A percentile compares a stretch with the other conserved stretches of the same genome.
phyloP scores from a whole-genome alignment of 805 yeast species.

The Blastobotrys attinorum region DNA sequence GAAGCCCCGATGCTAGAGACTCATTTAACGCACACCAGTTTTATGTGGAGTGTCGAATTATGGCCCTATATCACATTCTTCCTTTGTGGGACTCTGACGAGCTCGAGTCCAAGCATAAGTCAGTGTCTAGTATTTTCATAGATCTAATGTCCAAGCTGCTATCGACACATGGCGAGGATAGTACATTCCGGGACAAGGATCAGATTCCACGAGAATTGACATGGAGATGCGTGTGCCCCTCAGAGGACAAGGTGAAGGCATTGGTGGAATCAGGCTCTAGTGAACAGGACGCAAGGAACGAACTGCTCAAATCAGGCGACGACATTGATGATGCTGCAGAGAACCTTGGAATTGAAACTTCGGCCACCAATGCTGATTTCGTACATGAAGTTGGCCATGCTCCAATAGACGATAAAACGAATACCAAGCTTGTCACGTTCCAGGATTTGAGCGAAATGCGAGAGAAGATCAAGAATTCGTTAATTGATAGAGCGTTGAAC shows the following conservation, averaged over 20 bases:
- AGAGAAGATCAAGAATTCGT: slow-evolving; percentile 11
- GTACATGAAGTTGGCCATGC: slow-evolving; percentile 10
- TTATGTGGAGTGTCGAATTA: slow-evolving; percentile 24
- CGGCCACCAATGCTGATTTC: slow-evolving; percentile 1
- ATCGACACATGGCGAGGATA: slow-evolving; percentile 13
- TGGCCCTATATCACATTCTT: slow-evolving; percentile 15
- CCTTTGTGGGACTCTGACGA: slow-evolving; percentile 14
- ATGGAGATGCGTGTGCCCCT: slow-evolving; percentile 20
- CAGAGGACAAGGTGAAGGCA: slow-evolving; percentile 20
- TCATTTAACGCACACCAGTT: slow-evolving; percentile 25
- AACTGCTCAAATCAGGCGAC: slow-evolving; percentile 10
- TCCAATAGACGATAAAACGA: slow-evolving; percentile 10
- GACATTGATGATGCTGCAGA: slow-evolving; percentile 6
- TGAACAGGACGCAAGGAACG: slow-evolving; percentile 7
- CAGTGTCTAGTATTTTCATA: slow-evolving; percentile 12
- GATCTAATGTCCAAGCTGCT: slow-evolving; percentile 16
- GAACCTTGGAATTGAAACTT: background rate
- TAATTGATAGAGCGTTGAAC: slow-evolving; percentile 18
- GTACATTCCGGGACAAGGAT: slow-evolving; percentile 5
- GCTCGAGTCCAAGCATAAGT: slow-evolving; percentile 9
- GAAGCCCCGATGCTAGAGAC: slow-evolving; percentile 20
- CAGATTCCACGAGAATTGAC: slow-evolving; percentile 16
- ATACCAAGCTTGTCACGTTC: slow-evolving; percentile 12
- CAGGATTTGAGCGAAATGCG: slow-evolving; percentile 20
- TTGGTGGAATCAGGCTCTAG: slow-evolving; percentile 17